A percentile compares a stretch with the other conserved stretches of the same genome.
phyloP scores from a whole-genome alignment of 495 filamentous ascomycete species.

The Chaetomium cochliodes region DNA sequence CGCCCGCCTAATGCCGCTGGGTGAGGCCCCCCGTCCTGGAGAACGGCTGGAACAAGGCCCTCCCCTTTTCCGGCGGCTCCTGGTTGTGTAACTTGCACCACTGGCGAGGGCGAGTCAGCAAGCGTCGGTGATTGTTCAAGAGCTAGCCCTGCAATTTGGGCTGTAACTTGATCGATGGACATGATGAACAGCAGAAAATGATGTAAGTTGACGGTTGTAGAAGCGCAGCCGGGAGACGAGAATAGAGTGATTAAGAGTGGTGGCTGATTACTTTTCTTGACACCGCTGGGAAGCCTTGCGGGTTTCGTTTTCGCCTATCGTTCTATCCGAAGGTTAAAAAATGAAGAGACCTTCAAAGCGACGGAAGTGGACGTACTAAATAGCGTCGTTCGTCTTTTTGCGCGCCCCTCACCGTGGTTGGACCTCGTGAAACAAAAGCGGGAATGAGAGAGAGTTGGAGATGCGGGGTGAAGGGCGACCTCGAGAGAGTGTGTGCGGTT shows the following conservation, averaged over 20 bases:
- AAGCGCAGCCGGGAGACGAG: neutral
- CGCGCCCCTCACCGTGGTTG: neutral
- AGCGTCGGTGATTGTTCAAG: neutral
- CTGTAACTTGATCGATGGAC: conserved; percentile 7
- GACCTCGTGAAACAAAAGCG: neutral
- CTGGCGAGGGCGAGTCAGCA: conserved; percentile 16
- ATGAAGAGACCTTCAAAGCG: neutral
- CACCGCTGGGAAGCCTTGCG: neutral
- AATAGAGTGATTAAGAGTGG: neutral
- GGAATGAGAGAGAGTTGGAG: neutral
- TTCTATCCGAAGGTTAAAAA: neutral
- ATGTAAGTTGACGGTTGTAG: neutral
- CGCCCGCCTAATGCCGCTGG: conserved; percentile 19
- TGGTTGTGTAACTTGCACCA: neutral
- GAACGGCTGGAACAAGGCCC: neutral
- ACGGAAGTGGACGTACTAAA: neutral
- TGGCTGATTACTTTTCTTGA: conserved; percentile 5
- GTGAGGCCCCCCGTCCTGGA: neutral
- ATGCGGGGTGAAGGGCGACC: conserved; percentile 3
- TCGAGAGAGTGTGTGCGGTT: neutral
- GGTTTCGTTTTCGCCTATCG: neutral
- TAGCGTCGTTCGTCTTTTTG: neutral
- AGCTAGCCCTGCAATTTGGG: neutral
- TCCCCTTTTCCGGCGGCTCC: neutral
- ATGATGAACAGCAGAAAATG: neutral